Percentiles rank a stretch among this genome's conserved stretches.
Conservation (phyloP, 805 yeast species). For the Yarrowia phangngaensis region DNA sequence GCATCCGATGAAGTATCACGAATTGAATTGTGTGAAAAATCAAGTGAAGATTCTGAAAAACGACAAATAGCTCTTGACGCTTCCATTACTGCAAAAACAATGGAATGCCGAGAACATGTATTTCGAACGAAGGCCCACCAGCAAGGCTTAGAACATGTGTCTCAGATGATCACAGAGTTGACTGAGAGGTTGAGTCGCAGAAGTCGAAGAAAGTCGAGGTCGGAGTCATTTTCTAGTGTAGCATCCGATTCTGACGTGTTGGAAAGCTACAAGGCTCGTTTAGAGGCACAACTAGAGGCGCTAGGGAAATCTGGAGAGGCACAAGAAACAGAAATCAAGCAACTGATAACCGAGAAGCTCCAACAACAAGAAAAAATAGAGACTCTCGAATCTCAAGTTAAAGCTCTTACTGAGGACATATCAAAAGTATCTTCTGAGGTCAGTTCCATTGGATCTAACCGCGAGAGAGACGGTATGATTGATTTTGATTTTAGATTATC, state of each 20-base stretch:
- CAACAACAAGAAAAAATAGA: conserved; percentile 10
- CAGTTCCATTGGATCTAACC: background rate
- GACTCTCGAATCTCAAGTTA: conserved; percentile 5
- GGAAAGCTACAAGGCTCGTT: background rate
- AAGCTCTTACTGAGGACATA: background rate
- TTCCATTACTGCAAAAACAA: conserved; percentile 7
- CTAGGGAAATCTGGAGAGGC: conserved; percentile 7
- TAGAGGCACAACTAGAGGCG: conserved; percentile 6
- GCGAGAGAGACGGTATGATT: background rate
- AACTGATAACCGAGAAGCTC: background rate
- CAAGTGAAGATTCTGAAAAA: background rate
- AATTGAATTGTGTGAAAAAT: conserved; percentile 1
- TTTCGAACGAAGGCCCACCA: conserved; percentile 7
- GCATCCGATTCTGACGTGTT: background rate
- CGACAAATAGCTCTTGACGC: conserved; percentile 11
- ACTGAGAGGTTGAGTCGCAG: conserved; percentile 1
- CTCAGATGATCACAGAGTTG: conserved; percentile 9
- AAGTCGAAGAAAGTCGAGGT: background rate
- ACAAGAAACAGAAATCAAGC: conserved; percentile 8
- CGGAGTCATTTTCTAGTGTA: conserved; percentile 1
- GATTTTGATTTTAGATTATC: background rate
- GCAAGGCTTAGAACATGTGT: conserved; percentile 16
- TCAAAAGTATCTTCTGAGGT: conserved; percentile 1
- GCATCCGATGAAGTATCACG: too few species aligned
- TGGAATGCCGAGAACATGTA: conserved; percentile 13